Base-by-base conservation (phyloP, 2,329 filamentous ascomycete genomes). In the Penicillium sp. region DNA sequence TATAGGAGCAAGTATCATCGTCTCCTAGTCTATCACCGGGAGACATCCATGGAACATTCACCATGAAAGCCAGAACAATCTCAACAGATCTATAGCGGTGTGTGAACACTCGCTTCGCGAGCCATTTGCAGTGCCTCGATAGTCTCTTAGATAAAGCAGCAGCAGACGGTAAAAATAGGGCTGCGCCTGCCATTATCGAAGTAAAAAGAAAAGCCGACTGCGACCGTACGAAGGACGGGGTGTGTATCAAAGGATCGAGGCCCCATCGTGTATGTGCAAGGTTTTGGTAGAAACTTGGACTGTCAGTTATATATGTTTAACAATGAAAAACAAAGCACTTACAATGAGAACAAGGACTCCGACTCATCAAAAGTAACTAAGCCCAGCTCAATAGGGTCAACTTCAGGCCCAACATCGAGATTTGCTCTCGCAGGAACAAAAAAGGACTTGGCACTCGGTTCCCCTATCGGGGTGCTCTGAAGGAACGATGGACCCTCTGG, bases 41-140 rank as follows among this genome's bases (percentile, higher is more conserved):
- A 2, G 86, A 86, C 82, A 90, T 89, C 88, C 88, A 91, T 0
- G 88, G 88, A 7, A 91, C 83, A 60, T 90, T 90, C 33, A 89
- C 82, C 84, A 91, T 88, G 67, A 90, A 90, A 0, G 86, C 88
- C 1, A 91, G 76, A 0, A 91, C 85, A 55, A 91, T 89, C 69
- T 91, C 88, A 6, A 89, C 86, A 0, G 88, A 91, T 55, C 86
- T 83, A 66, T 86, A 82, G 2, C 87, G 83, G 45, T 83, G 81
- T 0, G 80, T 75, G 49, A 88, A 85, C 43, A 90, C 81, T 29
- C 83, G 80, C 27, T 86, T 82, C 0, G 86, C 87, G 4, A 91
- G 79, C 25, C 78, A 78, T 60, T 84, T 86, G 61, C 83, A 82
- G 63, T 91, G 88, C 52, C 83, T 81, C 0, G 86, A 85, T 1